Conservation (phyloP, 345 rosid genomes). For the Camelina hispida region DNA sequence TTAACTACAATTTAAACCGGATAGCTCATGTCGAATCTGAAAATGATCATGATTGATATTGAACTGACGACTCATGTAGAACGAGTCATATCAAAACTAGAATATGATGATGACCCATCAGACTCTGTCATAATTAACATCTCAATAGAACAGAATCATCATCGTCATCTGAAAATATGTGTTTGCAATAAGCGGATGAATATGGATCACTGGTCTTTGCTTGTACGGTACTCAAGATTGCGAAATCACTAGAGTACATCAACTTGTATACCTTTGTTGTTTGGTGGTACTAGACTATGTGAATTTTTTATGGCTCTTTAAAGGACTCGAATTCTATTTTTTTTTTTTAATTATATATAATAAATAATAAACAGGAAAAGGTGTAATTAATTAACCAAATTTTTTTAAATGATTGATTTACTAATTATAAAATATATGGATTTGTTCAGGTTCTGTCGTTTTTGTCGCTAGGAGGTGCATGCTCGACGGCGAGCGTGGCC, state of each 20-base stretch:
- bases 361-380: neutral
- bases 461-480: constrained; percentile 65
- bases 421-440: neutral
- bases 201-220: neutral
- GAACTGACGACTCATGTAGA: neutral
- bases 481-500: constrained; percentile 62
- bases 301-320: neutral
- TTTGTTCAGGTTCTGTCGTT: constrained; percentile 55
- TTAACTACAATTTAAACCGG: neutral
- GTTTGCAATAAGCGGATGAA: neutral
- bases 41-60: neutral
- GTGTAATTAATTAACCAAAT: neutral
- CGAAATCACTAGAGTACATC: constrained; percentile 11
- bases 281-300: neutral
- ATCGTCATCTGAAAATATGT: neutral
- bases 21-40: neutral
- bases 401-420: neutral
- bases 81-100: constrained; percentile 1
- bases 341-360: neutral
- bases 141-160: neutral
- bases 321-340: neutral
- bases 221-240: neutral
- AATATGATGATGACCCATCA: constrained; percentile 4
- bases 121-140: constrained; percentile 8
- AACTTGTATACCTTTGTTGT: constrained; percentile 9